Conservation (phyloP, 495 filamentous ascomycete genomes). For the Collariella sp. region DNA sequence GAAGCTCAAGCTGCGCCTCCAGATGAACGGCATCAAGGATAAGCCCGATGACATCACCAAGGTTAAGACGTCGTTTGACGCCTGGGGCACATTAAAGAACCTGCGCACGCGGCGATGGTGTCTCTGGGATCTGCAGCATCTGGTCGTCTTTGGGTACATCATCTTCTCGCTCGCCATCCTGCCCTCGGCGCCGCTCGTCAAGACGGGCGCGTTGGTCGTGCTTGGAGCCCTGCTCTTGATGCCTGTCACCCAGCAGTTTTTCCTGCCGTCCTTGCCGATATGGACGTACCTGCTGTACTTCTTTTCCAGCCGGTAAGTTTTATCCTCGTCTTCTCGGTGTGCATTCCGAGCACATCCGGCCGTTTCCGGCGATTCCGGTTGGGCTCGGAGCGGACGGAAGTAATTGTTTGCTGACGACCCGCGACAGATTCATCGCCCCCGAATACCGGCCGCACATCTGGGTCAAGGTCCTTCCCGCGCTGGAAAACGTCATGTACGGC, state of each 20-base stretch:
- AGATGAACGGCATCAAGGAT: constrained; percentile 54
- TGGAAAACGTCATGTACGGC: constrained; percentile 95
- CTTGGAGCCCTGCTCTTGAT: constrained; percentile 63
- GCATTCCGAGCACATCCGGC: neutral
- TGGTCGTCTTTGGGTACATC: constrained; percentile 59
- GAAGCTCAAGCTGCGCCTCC: constrained; percentile 59
- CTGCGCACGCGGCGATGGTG: constrained; percentile 74
- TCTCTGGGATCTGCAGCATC: constrained; percentile 77
- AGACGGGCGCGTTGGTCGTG: constrained; percentile 58
- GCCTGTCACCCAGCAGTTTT: constrained; percentile 86
- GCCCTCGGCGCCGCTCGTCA: constrained; percentile 62
- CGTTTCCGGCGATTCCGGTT: neutral
- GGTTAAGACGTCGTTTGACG: constrained; percentile 75
- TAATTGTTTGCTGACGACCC: neutral
- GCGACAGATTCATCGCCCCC: constrained; percentile 60
- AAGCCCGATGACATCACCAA: constrained; percentile 45
- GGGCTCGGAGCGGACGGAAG: too few species aligned
- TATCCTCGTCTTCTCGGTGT: too few species aligned
- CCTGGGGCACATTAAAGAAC: constrained; percentile 59
- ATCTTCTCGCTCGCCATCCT: constrained; percentile 78
- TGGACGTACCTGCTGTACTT: constrained; percentile 80
- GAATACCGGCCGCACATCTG: constrained; percentile 85
- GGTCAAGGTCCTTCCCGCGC: constrained; percentile 87
- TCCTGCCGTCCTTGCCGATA: constrained; percentile 78
- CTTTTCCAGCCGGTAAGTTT: constrained; percentile 77